Conservation (phyloP, 2,329 filamentous ascomycete species). For the Rasamsonia emersonii region DNA sequence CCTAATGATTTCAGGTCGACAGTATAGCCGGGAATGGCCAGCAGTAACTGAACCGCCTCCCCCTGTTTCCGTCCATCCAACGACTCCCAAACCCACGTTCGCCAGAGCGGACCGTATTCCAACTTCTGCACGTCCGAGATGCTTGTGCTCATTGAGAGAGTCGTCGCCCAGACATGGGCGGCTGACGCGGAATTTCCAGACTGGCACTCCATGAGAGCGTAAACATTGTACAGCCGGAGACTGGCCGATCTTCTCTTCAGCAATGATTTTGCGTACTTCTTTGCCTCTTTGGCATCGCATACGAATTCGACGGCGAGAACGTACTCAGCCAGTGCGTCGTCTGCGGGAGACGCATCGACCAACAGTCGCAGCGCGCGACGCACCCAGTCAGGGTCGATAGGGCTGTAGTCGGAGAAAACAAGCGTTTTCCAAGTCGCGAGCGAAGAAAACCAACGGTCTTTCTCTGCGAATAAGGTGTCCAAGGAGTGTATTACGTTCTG, state of each 20-base stretch:
- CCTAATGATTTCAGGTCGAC: conserved; percentile 23
- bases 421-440: conserved; percentile 24
- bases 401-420: conserved; percentile 19
- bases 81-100: conserved; percentile 61
- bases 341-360: conserved; percentile 31
- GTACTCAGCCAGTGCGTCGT: conserved; percentile 57
- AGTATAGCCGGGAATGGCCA: conserved; percentile 29
- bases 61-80: conserved; percentile 37
- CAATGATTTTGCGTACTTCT: conserved; percentile 63
- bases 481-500: conserved; percentile 34
- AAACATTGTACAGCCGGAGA: conserved; percentile 66
- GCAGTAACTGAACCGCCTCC: conserved; percentile 30
- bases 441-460: conserved; percentile 40
- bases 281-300: conserved; percentile 47
- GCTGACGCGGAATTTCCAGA: conserved; percentile 52
- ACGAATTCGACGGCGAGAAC: conserved; percentile 58
- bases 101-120: conserved; percentile 44
- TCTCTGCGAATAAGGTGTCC: conserved; percentile 47
- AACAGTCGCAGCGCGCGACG: conserved; percentile 51
- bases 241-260: conserved; percentile 60
- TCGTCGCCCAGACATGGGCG: conserved; percentile 57
- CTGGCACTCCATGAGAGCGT: conserved; percentile 61
- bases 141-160: conserved; percentile 50
- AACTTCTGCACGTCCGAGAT: conserved; percentile 27
- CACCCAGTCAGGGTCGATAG: conserved; percentile 40